Conservation (phyloP, 306 rosid species). For the Castanospermum australe region DNA sequence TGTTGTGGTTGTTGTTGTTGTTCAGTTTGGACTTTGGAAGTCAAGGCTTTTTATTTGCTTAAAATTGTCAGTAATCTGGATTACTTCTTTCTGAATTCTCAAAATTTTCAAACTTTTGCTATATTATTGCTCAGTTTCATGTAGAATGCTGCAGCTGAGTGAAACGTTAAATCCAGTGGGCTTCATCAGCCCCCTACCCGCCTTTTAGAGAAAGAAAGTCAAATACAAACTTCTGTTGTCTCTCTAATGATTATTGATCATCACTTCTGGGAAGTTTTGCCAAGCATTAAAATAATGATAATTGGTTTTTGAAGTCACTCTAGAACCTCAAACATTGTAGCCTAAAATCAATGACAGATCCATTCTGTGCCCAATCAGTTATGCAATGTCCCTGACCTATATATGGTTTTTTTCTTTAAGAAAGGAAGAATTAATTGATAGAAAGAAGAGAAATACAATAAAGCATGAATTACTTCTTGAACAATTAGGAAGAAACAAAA, state of each 20-base stretch:
- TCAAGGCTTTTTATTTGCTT: not conserved
- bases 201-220: not conserved
- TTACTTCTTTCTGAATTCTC: not conserved
- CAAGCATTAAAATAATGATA: not conserved
- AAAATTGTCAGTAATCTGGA: slow-evolving; percentile 6
- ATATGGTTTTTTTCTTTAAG: not conserved
- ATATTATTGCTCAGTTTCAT: not conserved
- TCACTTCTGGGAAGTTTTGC: not conserved
- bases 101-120: not conserved
- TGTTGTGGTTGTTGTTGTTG: no score
- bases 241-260: not conserved
- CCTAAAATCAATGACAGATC: not conserved
- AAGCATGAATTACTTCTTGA: not conserved
- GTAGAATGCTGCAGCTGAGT: not conserved
- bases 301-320: not conserved
- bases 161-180: no score
- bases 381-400: not conserved
- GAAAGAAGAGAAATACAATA: no score
- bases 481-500: not conserved
- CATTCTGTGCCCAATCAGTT: not conserved
- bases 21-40: slow-evolving; percentile 2
- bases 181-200: no score
- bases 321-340: not conserved
- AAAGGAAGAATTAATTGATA: no score
- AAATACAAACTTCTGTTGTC: not conserved